phyloP scores from a whole-genome alignment of 1,284 basidiomycete species.

The Leucoagaricus sp. region DNA sequence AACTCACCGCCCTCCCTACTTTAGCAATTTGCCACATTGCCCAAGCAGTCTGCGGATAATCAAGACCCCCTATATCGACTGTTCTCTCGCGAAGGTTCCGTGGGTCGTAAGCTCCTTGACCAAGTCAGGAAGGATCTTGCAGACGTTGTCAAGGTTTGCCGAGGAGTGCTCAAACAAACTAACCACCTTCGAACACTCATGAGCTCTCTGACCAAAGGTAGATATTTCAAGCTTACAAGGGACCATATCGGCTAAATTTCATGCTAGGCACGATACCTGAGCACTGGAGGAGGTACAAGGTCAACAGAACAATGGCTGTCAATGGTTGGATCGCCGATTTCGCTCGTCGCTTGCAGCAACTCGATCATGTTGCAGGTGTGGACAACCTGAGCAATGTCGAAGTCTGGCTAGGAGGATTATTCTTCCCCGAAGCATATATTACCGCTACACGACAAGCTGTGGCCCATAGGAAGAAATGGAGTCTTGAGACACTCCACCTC shows the following conservation, averaged over 20 bases:
- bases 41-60: conserved; percentile 66
- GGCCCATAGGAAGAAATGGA: conserved; percentile 88
- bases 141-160: conserved; percentile 83
- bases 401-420: conserved; percentile 89
- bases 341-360: conserved; percentile 74
- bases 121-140: conserved; percentile 80
- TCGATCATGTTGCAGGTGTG: conserved; percentile 73
- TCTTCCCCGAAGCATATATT: conserved; percentile 95
- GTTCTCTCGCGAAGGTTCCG: conserved; percentile 85
- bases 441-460: conserved; percentile 93
- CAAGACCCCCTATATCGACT: conserved; percentile 86
- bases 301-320: conserved; percentile 78
- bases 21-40: conserved; percentile 64
- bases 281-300: conserved; percentile 90
- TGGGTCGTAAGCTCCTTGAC: conserved; percentile 75
- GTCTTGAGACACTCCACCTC: conserved; percentile 85
- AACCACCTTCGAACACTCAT: conserved; percentile 89
- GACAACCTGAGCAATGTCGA: conserved; percentile 73
- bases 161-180: conserved; percentile 89
- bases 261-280: conserved; percentile 77
- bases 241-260: conserved; percentile 12
- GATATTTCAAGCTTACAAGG: conserved; percentile 16
- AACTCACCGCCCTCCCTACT: conserved; percentile 12
- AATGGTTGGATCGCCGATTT: conserved; percentile 88
- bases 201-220: conserved; percentile 87